phyloP scores from a whole-genome alignment of 768 basidiomycete species.

The Leccinum obscurum region DNA sequence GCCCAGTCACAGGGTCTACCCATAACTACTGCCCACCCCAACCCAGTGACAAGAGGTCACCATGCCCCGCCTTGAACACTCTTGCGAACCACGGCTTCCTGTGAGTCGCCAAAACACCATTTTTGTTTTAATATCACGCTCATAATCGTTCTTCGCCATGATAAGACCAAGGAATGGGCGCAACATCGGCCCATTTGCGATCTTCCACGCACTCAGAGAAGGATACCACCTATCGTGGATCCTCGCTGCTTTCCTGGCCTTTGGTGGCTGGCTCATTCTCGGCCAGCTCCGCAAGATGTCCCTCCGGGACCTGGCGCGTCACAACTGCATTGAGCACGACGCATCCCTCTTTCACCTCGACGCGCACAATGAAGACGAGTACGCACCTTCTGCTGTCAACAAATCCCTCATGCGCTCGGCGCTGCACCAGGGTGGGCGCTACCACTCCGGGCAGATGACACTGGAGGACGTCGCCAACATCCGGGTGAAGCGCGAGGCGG shows the following conservation, averaged over 20 bases:
- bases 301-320: constrained; percentile 43
- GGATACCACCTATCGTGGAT: constrained; percentile 52
- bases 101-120: constrained; percentile 40
- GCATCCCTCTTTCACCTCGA: constrained; percentile 55
- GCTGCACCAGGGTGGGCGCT: constrained; percentile 35
- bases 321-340: constrained; percentile 56
- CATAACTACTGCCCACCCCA: constrained; percentile 47
- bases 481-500: constrained; percentile 50
- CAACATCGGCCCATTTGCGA: constrained; percentile 40
- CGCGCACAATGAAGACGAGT: constrained; percentile 43
- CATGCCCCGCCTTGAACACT: constrained; percentile 72
- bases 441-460: constrained; percentile 30
- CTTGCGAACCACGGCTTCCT: constrained; percentile 77
- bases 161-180: constrained; percentile 52
- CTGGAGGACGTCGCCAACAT: constrained; percentile 44
- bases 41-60: constrained; percentile 53
- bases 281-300: constrained; percentile 36
- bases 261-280: constrained; percentile 48
- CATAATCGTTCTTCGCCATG: not conserved
- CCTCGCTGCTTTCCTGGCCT: constrained; percentile 48
- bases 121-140: not conserved
- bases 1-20: constrained; percentile 41
- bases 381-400: constrained; percentile 49
- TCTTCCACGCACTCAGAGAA: constrained; percentile 44
- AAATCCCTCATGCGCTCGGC: constrained; percentile 41